Conservation (phyloP, 345 rosid genomes). For the Eucalyptus polyanthemos region DNA sequence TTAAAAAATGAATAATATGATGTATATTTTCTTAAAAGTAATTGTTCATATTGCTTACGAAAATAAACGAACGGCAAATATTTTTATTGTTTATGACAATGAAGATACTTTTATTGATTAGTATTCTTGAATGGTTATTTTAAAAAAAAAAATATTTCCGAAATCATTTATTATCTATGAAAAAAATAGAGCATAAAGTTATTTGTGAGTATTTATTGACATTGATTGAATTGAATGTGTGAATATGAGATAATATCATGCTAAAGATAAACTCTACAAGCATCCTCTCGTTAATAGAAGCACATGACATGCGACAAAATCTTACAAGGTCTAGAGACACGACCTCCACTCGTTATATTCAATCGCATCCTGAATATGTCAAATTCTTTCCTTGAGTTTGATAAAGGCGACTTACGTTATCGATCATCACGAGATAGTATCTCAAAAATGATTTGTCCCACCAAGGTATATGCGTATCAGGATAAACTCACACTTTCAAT, state of each 20-base stretch:
- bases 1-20: neutral
- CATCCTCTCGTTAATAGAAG: too few species aligned
- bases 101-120: neutral
- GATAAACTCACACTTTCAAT: accelerated
- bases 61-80: too few species aligned
- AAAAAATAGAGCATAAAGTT: neutral
- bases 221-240: neutral
- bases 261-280: neutral
- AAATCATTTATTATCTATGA: too few species aligned
- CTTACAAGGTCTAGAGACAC: neutral
- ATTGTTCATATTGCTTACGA: accelerated
- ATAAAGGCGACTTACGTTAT: accelerated
- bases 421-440: accelerated
- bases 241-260: neutral
- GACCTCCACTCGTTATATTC: accelerated
- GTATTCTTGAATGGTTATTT: neutral
- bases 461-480: accelerated
- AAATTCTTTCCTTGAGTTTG: neutral
- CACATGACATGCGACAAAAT: neutral
- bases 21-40: neutral
- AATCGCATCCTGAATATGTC: neutral
- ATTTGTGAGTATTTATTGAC: neutral
- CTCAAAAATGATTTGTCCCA: neutral
- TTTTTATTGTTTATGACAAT: too few species aligned
- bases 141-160: too few species aligned